Conservation (phyloP, 208 protist species). For the Acanthamoeba royreba region DNA sequence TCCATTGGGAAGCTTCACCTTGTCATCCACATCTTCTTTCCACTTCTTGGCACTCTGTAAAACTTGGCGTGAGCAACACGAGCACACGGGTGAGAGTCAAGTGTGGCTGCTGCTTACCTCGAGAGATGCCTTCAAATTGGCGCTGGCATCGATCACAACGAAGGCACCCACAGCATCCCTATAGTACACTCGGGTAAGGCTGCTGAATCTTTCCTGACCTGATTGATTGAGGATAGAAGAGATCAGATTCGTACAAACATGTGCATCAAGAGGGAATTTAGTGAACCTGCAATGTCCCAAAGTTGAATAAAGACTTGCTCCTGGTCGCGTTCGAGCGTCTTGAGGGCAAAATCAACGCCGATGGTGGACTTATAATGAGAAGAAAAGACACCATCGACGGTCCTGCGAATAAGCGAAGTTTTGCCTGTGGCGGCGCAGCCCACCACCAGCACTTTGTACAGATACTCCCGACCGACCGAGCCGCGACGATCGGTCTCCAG, state of each 20-base stretch:
- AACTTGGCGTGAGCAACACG: neutral
- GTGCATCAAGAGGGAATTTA: neutral
- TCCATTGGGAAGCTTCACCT: neutral
- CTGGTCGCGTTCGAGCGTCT: constrained; percentile 70
- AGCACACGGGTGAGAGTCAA: no score
- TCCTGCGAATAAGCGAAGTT: constrained; percentile 72
- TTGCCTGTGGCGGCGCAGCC: constrained; percentile 83
- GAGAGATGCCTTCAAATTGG: no score
- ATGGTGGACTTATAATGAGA: constrained; percentile 55
- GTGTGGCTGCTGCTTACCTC: constrained; percentile 52
- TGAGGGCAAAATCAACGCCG: constrained; percentile 80
- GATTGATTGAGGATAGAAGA: neutral
- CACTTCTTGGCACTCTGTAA: neutral
- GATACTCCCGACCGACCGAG: neutral
- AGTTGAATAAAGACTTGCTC: constrained; percentile 51
- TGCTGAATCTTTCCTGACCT: neutral
- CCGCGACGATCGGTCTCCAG: no score
- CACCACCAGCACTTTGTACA: constrained; percentile 74
- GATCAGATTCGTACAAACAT: neutral
- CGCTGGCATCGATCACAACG: neutral
- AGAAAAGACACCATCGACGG: constrained; percentile 59
- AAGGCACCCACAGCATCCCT: neutral
- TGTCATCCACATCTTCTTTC: neutral
- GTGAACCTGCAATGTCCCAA: constrained; percentile 65
- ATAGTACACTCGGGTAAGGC: neutral